Evolutionary conservation across 306 rosid genomes (phyloP).

Genomic region (Begonia peltatifolia): DNA sequence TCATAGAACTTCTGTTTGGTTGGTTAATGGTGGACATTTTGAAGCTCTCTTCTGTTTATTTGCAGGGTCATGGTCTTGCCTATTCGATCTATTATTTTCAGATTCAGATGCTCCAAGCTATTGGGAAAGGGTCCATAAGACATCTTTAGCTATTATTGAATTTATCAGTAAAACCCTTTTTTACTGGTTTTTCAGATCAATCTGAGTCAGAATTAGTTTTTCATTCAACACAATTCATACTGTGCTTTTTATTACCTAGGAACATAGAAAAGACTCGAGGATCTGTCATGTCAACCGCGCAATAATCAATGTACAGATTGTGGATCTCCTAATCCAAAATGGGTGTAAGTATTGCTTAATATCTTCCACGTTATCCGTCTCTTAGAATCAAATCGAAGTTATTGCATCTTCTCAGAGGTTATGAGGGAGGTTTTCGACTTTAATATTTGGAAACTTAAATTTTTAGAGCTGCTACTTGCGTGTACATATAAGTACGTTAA

Average conservation of each 20-base stretch:
- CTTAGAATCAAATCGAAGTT: too few relatives aligned
- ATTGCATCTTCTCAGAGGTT: too few relatives aligned
- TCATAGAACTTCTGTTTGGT: not conserved
- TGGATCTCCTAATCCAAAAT: slow-evolving; percentile 84
- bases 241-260: slow-evolving; percentile 27
- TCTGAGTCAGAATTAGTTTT: not conserved
- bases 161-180: not conserved
- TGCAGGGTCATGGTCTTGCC: slow-evolving; percentile 45
- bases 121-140: slow-evolving; percentile 24
- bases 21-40: not conserved
- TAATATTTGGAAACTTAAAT: too few relatives aligned
- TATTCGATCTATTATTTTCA: slow-evolving; percentile 64
- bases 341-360: slow-evolving; percentile 55
- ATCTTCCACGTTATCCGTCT: too few relatives aligned
- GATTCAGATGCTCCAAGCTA: slow-evolving; percentile 48
- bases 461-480: too few relatives aligned
- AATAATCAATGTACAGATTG: slow-evolving; percentile 79
- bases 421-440: too few relatives aligned
- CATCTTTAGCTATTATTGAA: slow-evolving; percentile 24
- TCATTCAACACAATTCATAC: not conserved
- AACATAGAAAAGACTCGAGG: slow-evolving; percentile 43
- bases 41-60: not conserved
- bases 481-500: too few relatives aligned
- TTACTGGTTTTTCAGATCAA: not conserved
- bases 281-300: slow-evolving; percentile 34